A percentile compares a stretch with the other conserved stretches of the same genome.
phyloP scores from a whole-genome alignment of 352 stramenopile genomes.

The Phytophthora fragariae region DNA sequence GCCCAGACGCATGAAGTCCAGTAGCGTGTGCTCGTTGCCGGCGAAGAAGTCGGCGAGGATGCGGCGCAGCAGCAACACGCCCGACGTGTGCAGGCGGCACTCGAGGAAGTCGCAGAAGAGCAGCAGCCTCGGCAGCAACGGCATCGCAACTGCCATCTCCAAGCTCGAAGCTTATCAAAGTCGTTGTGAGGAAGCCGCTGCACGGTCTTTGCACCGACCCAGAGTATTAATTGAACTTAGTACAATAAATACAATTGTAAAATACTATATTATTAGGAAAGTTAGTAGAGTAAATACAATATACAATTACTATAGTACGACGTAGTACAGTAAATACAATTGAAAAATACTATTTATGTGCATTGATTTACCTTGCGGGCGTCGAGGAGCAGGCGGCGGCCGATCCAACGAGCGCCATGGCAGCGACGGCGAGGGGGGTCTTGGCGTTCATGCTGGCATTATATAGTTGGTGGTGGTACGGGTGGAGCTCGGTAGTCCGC shows the following conservation, averaged over 20 bases:
- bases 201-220: too few species aligned
- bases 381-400: neutral
- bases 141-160: neutral
- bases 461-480: too few species aligned
- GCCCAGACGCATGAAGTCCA: conserved; percentile 45
- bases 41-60: conserved; percentile 38
- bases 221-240: too few species aligned
- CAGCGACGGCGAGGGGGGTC: conserved; percentile 24
- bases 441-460: conserved; percentile 30
- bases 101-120: conserved; percentile 50
- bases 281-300: too few species aligned
- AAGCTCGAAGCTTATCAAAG: neutral
- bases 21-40: conserved; percentile 38
- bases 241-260: neutral
- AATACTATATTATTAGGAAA: neutral
- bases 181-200: neutral
- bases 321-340: too few species aligned
- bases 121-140: conserved; percentile 16
- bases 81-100: conserved; percentile 36
- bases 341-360: too few species aligned
- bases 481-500: too few species aligned
- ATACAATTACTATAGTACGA: too few species aligned
- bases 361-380: too few species aligned
- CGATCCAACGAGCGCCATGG: conserved; percentile 24
- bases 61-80: conserved; percentile 37